Evolutionary conservation across 352 stramenopile species (phyloP), one percentile per base, ranked within the genome.

Genomic region (Pythium utonaiense): DNA sequence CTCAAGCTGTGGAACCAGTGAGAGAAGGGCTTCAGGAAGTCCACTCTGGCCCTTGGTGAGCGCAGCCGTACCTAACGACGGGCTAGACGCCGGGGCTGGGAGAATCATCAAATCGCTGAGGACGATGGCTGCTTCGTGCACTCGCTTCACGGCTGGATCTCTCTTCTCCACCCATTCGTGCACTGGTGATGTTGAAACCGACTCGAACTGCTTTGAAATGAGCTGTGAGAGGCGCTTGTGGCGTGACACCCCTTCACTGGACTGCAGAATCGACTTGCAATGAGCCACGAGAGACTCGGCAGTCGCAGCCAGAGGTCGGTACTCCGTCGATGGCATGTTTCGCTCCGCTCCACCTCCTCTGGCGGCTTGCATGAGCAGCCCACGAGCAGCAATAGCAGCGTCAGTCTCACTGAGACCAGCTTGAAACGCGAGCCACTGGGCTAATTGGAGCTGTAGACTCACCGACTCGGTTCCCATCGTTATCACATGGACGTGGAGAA

Each of bases 401-500:
- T 63, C 53, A 5, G 2, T 9, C 5, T 62, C 61, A 24, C 3
- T 38, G 48, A 68, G 36, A 41, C 47, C 47, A 17, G 27, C 40
- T 31, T 49, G 48, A 1, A 28, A 10, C 1, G 48, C 27, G 4
- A 68, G 61, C 48, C 38, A 63, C 24, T 55, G 47, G 0, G 47
- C 21, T 13, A 63, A 22, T 14, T 63, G 61, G 0, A 3, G 25
- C 22, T 17, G 21, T 13, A 59, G 1, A 16, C 28, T 24, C 1
- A 45, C 25, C 3, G 27, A 13, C 25, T 63, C 54, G 3, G 40
- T 7, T 4, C 4, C 8, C 19, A 49, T 40, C 19, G 14, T 42
- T 5, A 66, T 47, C 7, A 57, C 34, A 28, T 61, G 57, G 21
- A 64, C 33, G 21, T 47, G 57, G 3, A 66, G 57, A 33, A 48